Evolutionary conservation across 257 asterid genomes (phyloP).

Genomic region (Solanum ossicruentum): DNA sequence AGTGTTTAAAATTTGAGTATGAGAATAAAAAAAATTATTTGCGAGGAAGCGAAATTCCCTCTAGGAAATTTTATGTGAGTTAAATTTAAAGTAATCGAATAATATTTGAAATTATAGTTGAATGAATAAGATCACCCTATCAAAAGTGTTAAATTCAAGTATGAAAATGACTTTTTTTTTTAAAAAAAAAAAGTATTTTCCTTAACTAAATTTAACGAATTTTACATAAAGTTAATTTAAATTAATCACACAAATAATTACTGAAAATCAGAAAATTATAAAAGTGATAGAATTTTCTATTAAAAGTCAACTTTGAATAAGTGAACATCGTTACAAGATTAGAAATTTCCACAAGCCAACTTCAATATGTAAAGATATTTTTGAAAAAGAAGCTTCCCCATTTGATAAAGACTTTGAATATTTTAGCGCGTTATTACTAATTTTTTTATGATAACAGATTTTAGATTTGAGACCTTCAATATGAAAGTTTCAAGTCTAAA

Average conservation of each 20-base stretch:
- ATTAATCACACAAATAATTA: rapidly evolving
- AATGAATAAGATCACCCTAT: neutral
- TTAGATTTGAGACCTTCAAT: too few relatives aligned
- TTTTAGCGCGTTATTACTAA: too few relatives aligned
- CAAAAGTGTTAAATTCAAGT: rapidly evolving
- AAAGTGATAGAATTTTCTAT: neutral
- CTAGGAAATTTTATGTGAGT: neutral
- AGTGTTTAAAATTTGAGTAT: too few relatives aligned
- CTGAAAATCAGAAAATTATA: neutral
- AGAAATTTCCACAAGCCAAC: neutral
- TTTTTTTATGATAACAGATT: too few relatives aligned
- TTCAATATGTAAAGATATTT: neutral
- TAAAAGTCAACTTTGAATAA: neutral
- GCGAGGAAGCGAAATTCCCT: rapidly evolving
- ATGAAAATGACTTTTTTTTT: neutral
- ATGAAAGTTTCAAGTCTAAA: too few relatives aligned
- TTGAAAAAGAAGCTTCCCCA: too few relatives aligned
- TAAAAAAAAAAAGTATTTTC: neutral
- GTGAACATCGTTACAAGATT: neutral
- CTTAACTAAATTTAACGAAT: neutral
- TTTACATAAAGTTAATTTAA: rapidly evolving
- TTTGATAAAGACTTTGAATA: too few relatives aligned
- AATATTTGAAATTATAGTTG: neutral
- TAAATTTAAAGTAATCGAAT: neutral
- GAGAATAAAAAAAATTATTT: too few relatives aligned